phyloP scores from a whole-genome alignment of 2,329 filamentous ascomycete genomes.

The Ophiocordyceps unilateralis region DNA sequence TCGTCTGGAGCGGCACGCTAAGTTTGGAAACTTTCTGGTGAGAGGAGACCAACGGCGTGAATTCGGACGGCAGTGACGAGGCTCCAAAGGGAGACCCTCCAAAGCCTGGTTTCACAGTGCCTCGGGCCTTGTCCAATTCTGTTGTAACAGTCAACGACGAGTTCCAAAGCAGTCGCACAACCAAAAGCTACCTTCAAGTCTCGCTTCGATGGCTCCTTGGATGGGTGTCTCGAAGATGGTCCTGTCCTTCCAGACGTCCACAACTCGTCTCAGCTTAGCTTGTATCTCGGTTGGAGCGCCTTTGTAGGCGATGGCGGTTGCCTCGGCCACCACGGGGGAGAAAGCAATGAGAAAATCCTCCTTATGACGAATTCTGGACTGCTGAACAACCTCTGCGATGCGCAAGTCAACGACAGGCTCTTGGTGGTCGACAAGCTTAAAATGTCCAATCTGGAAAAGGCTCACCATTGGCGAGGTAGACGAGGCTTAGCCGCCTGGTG shows the following conservation, averaged over 20 bases:
- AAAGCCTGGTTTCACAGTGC: conserved; percentile 32
- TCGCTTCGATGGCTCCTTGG: conserved; percentile 62
- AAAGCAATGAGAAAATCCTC: conserved; percentile 87
- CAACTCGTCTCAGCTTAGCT: conserved; percentile 68
- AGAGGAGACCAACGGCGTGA: conserved; percentile 55
- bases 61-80: conserved; percentile 49
- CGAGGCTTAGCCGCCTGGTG: conserved; percentile 71
- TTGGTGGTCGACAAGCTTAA: background rate
- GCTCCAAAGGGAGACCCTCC: conserved; percentile 42
- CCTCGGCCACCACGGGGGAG: conserved; percentile 80
- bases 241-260: conserved; percentile 87
- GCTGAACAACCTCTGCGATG: conserved; percentile 71
- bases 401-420: background rate
- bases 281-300: conserved; percentile 75
- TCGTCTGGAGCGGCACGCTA: conserved; percentile 46
- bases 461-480: conserved; percentile 91
- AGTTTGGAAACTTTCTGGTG: conserved; percentile 63
- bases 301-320: conserved; percentile 79
- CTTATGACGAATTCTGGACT: conserved; percentile 83
- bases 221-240: conserved; percentile 69
- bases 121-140: conserved; percentile 48
- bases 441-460: conserved; percentile 2
- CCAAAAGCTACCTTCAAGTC: conserved; percentile 49
- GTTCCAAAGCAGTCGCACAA: background rate
- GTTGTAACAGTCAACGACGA: conserved; percentile 4